phyloP scores from a whole-genome alignment of 2,329 filamentous ascomycete genomes.

The Aspergillus hiratsukae region DNA sequence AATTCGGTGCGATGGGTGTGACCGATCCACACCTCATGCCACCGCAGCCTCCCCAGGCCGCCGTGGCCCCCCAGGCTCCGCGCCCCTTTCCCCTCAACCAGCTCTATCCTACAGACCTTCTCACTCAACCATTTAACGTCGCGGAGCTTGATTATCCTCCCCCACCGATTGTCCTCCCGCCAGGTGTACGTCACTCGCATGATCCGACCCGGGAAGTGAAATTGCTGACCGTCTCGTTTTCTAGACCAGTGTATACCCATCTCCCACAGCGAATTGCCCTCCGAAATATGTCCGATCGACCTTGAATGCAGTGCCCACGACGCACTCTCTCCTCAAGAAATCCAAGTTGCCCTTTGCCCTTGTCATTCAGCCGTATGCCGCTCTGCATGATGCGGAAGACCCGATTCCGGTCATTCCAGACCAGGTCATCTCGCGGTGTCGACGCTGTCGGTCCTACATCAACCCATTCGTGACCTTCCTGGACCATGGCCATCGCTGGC shows the following conservation, averaged over 20 bases:
- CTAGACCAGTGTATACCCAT: conserved; percentile 87
- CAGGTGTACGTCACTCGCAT: conserved; percentile 65
- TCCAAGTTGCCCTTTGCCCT: conserved; percentile 93
- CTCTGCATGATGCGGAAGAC: conserved; percentile 90
- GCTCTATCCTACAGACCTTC: conserved; percentile 84
- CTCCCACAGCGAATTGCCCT: conserved; percentile 83
- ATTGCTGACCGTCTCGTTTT: conserved; percentile 37
- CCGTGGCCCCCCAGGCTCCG: conserved; percentile 43
- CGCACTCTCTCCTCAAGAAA: conserved; percentile 89
- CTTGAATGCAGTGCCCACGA: conserved; percentile 88
- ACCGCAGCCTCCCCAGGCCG: conserved; percentile 40
- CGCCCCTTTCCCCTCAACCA: conserved; percentile 65
- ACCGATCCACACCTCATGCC: conserved; percentile 53
- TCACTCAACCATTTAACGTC: conserved; percentile 91
- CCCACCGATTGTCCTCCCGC: conserved; percentile 82
- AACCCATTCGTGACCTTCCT: conserved; percentile 96
- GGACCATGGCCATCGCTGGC: conserved; percentile 95
- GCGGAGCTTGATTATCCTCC: conserved; percentile 87
- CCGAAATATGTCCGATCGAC: conserved; percentile 94
- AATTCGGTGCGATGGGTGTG: conserved; percentile 75
- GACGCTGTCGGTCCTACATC: conserved; percentile 94
- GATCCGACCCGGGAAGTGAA: background rate
- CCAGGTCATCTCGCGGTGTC: conserved; percentile 93
- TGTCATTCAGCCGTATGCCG: conserved; percentile 90
- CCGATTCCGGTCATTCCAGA: conserved; percentile 88